Evolutionary conservation across 305 asterid species (phyloP).

Genomic region (Fraxinus paxiana): DNA sequence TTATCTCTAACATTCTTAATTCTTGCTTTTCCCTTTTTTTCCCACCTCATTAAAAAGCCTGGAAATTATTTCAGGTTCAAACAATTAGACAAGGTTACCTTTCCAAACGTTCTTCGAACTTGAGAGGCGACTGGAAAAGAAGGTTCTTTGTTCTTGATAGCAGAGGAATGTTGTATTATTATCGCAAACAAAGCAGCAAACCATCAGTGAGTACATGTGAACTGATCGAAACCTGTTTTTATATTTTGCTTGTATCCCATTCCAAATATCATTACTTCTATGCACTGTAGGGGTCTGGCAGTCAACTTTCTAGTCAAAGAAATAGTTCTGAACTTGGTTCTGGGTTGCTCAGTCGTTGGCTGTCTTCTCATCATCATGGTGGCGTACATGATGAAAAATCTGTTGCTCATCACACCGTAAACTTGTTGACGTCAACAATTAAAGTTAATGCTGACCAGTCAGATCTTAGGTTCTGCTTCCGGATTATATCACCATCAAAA

Average conservation of each 20-base stretch:
- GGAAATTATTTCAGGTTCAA: conserved; percentile 73
- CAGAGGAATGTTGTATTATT: conserved; percentile 98
- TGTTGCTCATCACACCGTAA: conserved; percentile 98
- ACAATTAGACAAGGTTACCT: conserved; percentile 99
- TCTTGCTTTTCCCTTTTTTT: conserved; percentile 8
- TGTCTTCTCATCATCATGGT: conserved; percentile 95
- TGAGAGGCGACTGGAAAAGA: conserved; percentile 99
- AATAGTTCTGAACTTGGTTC: conserved; percentile 98
- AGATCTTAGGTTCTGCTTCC: conserved; percentile 94
- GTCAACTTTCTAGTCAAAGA: conserved; percentile 86
- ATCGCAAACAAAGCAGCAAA: conserved; percentile 93
- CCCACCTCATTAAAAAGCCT: conserved; percentile 34
- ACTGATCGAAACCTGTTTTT: background rate
- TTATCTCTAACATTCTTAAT: background rate
- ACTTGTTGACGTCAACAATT: conserved; percentile 93
- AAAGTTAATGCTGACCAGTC: conserved; percentile 99
- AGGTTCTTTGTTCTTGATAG: conserved; percentile 99
- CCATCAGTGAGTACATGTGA: conserved; percentile 77
- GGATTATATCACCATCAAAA: conserved; percentile 96
- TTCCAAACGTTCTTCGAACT: conserved; percentile 88
- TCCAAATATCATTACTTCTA: conserved; percentile 13
- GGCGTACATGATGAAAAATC: conserved; percentile 98
- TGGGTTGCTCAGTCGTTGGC: conserved; percentile 95
- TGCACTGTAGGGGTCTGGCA: conserved; percentile 65
- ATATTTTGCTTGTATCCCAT: background rate